Evolutionary conservation across 345 rosid species (phyloP), one percentile per base, ranked within the genome.

Genomic region (Jatropha curcas): DNA sequence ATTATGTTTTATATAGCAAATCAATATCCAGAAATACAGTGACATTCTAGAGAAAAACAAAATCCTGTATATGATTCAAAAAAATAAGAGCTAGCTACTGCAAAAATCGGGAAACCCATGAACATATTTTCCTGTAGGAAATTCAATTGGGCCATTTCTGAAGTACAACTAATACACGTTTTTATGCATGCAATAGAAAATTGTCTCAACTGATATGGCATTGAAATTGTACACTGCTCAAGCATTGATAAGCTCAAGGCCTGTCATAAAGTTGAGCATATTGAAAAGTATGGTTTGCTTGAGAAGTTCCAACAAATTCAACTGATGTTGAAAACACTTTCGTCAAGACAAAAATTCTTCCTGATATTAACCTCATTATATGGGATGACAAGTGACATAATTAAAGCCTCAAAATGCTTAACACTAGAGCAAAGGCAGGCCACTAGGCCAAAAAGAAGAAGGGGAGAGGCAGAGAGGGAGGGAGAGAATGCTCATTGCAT

Each of bases 171-270:
- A 41, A 70, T 5, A 33, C 51, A 9, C 35, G 72, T 52, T 34
- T 68, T 48, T 34, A 11, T 33, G 10, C 30, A 37, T 68, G 45
- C 0, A 2, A 25, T 35, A 30, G 22, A 28, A 10, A 48, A 20
- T 10, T 68, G 13, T 51, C 22, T 22, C 12, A 11, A 19, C 20
- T 65, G 68, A 65, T 27, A 45, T 14, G 19, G 14, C 39, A 46
- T 24, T 25, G 33, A 41, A 3, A 27, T 64, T 43, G 22, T 20
- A 45, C 14, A 4, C 13, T 2, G 0, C 27, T 35, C 28, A 20
- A 65, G 53, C 55, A 65, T 45, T 25, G n/a, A 65, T 65, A 45
- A 43, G 5, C 46, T 50, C 34, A 65, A 27, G 24, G 37, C 37
- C 7, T 2, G 37, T n/a, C 19, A 43, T 63, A 39, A 1, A 22